phyloP scores from a whole-genome alignment of 2,329 filamentous ascomycete species.

The Fonsecaea nubica region DNA sequence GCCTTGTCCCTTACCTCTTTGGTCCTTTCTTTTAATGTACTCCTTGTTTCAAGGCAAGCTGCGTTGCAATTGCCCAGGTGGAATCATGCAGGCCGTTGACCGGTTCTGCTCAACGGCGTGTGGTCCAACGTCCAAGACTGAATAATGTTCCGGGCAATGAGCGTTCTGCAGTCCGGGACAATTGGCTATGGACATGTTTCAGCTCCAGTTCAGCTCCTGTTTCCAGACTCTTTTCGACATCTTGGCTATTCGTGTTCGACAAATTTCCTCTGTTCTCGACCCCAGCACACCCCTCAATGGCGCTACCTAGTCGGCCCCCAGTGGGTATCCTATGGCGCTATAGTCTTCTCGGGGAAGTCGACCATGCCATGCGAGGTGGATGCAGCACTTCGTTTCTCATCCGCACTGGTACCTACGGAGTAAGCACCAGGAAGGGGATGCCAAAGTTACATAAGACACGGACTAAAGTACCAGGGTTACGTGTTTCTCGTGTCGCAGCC shows the following conservation, averaged over 20 bases:
- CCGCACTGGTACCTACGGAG: neutral
- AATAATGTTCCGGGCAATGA: neutral
- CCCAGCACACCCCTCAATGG: slow-evolving; percentile 1
- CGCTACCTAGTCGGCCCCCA: slow-evolving; percentile 16
- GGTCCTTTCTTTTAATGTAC: neutral
- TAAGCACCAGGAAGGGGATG: slow-evolving; percentile 12
- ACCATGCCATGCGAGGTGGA: slow-evolving; percentile 1
- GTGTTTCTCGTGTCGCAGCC: neutral
- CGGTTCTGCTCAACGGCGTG: neutral
- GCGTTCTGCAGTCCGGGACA: neutral
- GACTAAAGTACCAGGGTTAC: neutral
- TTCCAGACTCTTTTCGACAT: neutral
- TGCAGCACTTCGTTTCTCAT: slow-evolving; percentile 12
- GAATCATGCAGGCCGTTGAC: slow-evolving; percentile 1
- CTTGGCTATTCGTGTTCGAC: slow-evolving; percentile 6
- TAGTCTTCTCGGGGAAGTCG: slow-evolving; percentile 8
- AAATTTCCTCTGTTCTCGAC: slow-evolving; percentile 6
- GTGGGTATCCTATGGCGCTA: neutral
- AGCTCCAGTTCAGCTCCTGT: neutral
- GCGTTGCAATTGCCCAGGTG: neutral
- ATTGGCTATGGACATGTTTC: slow-evolving; percentile 7
- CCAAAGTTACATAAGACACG: slow-evolving; percentile 2
- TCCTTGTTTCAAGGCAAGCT: slow-evolving; percentile 1
- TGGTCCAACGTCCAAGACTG: neutral
- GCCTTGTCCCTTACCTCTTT: neutral